These are phyloP conservation scores for Emydomyces testavorans DNA, from an alignment of 2,329 filamentous ascomycete species.

Conservation along the genomic window DNA sequence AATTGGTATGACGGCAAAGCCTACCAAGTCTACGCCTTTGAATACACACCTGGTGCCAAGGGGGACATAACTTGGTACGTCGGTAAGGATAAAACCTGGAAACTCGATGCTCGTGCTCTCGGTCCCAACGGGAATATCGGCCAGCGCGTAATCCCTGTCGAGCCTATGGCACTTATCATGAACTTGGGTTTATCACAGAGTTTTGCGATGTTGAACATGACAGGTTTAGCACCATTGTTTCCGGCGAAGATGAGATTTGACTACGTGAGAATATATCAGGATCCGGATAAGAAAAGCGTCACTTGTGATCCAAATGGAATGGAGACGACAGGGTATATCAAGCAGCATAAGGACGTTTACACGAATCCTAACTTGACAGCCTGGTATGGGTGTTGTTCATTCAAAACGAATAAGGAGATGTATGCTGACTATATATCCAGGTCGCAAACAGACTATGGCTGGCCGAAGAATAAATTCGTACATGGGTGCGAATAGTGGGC, in stretches of 20 bases:
- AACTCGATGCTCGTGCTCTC: conserved; percentile 47
- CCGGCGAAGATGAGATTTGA: conserved; percentile 58
- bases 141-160: conserved; percentile 52
- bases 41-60: conserved; percentile 48
- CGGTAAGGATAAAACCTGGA: conserved; percentile 54
- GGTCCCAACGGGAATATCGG: conserved; percentile 60
- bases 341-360: conserved; percentile 49
- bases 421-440: conserved; percentile 22
- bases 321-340: conserved; percentile 57
- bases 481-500: conserved; percentile 39
- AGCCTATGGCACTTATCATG: conserved; percentile 56
- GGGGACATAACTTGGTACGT: conserved; percentile 60
- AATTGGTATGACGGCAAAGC: conserved; percentile 54
- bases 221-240: conserved; percentile 44
- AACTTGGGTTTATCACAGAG: conserved; percentile 60
- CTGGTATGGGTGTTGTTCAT: conserved; percentile 38
- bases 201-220: conserved; percentile 52
- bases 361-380: conserved; percentile 52
- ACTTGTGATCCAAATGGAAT: conserved; percentile 59
- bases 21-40: conserved; percentile 53
- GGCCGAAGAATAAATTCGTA: conserved; percentile 53
- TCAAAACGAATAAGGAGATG: neutral
- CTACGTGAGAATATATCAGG: conserved; percentile 60
- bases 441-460: conserved; percentile 42
- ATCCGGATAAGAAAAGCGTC: conserved; percentile 45